Percentiles rank a stretch among this genome's conserved stretches.
Evolutionary conservation across 2,329 filamentous ascomycete genomes (phyloP).

Genomic region (Conoideocrella luteorostrata): DNA sequence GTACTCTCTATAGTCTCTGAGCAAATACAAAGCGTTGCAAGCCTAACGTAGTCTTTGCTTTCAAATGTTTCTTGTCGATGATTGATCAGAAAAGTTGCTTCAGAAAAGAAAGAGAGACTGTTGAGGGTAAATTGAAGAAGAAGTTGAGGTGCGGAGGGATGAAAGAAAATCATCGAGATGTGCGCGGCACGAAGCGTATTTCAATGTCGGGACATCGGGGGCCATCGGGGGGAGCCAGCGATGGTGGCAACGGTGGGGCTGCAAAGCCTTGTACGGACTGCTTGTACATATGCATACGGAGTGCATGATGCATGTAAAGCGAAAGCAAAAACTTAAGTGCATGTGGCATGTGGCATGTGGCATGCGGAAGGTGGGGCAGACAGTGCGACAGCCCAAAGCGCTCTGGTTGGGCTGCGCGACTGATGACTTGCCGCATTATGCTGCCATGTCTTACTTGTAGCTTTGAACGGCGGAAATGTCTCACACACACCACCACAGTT

Average conservation of each 20-base stretch:
- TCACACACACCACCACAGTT: background rate
- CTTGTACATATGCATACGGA: background rate
- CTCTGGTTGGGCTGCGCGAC: background rate
- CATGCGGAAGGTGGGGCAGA: slow-evolving; percentile 7
- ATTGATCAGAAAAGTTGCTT: background rate
- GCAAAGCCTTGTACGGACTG: background rate
- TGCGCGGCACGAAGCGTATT: slow-evolving; percentile 9
- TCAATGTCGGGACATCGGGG: slow-evolving; percentile 12
- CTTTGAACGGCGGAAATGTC: background rate
- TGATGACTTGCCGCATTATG: background rate
- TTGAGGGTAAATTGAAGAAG: no score
- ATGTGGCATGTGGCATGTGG: slow-evolving; percentile 12
- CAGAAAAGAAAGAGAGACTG: background rate
- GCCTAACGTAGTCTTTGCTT: background rate
- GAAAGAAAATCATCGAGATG: no score
- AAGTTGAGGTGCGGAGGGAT: no score
- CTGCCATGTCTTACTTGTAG: background rate
- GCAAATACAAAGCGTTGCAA: background rate
- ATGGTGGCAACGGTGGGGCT: background rate
- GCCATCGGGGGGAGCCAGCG: background rate
- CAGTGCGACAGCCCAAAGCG: slow-evolving; percentile 1
- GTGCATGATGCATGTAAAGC: slow-evolving; percentile 1
- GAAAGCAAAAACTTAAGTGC: slow-evolving; percentile 1
- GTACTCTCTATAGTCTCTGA: no score
- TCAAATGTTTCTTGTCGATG: background rate